Evolutionary conservation across 2,329 filamentous ascomycete species (phyloP), one percentile per base, ranked within the genome.

Genomic region (Pezicula radicicola): DNA sequence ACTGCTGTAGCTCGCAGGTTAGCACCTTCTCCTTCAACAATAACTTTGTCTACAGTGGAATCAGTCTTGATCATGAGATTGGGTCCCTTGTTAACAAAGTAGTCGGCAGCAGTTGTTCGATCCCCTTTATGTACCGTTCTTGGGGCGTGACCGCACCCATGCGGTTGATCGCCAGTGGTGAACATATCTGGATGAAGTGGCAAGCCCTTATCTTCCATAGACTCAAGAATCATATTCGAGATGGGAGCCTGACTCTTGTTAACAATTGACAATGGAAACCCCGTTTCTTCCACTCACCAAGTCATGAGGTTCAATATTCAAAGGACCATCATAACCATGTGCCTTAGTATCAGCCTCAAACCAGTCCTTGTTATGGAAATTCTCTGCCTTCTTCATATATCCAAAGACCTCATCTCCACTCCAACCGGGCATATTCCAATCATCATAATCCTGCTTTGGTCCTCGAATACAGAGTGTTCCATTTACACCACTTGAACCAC

Each of bases 121-220:
- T 76, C 64, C 0, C 80, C 80, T 48, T 77, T 70, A 49, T 76
- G 71, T 2, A 79, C 77, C 2, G 78, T 81, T 55, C 79, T 69
- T 12, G 76, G 71, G 1, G 66, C 77, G 62, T 83, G 79, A 2
- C 80, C 80, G 56, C 79, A 83, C 1, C 79, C 80, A 48, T 81
- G 75, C 1, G 78, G 65, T 18, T 72, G 74, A 28, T 76, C 70
- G 16, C 77, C 76, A 21, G 73, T 77, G 1, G 75, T 74, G 60
- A 84, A 84, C 78, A 85, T 83, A 55, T 85, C 81, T 16, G 73
- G 71, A 39, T 80, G 72, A n/a, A 81, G 68, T 0, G 76, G 74
- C 1, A 85, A 63, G 50, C 80, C 81, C 53, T 76, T 68, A 2
- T 76, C 78, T 8, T 78, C 66, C 66, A 83, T 76, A 0, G 80